These are phyloP conservation scores for Brettanomyces custersianus DNA, from an alignment of 805 yeast genomes.

Conservation along the genomic window DNA sequence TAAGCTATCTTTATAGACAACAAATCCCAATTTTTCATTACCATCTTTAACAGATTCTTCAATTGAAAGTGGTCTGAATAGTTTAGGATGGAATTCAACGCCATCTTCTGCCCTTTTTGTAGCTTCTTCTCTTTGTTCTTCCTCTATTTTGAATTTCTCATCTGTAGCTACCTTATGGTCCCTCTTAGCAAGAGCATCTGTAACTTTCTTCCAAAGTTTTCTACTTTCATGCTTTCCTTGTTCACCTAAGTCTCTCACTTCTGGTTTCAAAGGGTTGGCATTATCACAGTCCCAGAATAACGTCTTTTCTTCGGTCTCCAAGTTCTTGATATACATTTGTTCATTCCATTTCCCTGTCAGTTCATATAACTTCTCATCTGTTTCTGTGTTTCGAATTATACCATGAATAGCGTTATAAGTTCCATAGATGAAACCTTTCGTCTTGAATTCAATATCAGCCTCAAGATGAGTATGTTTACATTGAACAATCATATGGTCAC, in stretches of 20 bases:
- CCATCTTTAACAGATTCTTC: conserved; percentile 21
- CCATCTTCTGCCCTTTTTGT: conserved; percentile 71
- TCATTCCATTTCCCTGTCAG: conserved; percentile 93
- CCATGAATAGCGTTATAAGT: conserved; percentile 88
- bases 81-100: conserved; percentile 69
- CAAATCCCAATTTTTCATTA: conserved; percentile 48
- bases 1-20: conserved; percentile 43
- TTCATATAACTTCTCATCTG: conserved; percentile 51
- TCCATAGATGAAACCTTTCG: conserved; percentile 90
- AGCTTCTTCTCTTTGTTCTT: conserved; percentile 69
- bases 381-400: conserved; percentile 39
- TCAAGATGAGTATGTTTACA: conserved; percentile 49
- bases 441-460: conserved; percentile 87
- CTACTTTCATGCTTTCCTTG: conserved; percentile 81
- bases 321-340: conserved; percentile 56
- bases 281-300: conserved; percentile 54
- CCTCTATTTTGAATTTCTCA: conserved; percentile 81
- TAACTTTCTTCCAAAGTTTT: conserved; percentile 73
- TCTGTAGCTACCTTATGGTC: conserved; percentile 81
- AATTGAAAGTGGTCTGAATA: conserved; percentile 46
- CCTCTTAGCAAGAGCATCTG: conserved; percentile 69
- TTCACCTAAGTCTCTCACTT: conserved; percentile 66
- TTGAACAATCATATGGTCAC: conserved; percentile 79
- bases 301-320: conserved; percentile 29
- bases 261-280: conserved; percentile 49